These are phyloP conservation scores for Dysphania ambrosioides DNA, from an alignment of 148 eudicot species.

Conservation along the genomic window DNA sequence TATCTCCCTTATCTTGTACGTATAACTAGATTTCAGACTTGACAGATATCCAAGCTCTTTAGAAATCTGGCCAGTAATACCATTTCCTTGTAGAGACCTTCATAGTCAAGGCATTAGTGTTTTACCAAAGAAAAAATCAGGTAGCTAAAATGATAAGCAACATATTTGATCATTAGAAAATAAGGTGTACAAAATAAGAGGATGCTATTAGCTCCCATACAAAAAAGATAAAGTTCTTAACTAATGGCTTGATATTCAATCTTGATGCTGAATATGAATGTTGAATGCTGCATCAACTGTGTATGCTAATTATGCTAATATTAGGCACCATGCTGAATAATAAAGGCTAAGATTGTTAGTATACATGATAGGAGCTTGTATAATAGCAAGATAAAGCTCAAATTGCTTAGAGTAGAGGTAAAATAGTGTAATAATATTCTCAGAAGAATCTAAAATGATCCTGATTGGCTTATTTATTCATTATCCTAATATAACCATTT, in stretches of 20 bases:
- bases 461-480: no score
- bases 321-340: no score
- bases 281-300: no score
- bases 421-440: no score
- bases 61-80: conserved; percentile 73
- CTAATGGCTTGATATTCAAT: neutral
- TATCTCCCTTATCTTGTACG: conserved; percentile 56
- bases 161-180: neutral
- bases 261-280: neutral
- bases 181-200: no score
- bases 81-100: conserved; percentile 75
- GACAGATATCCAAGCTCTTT: conserved; percentile 64
- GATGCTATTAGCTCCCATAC: neutral
- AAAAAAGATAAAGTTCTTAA: neutral
- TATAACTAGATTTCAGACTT: conserved; percentile 58
- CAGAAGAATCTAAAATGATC: no score
- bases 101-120: conserved; percentile 6
- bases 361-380: no score
- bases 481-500: no score
- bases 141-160: neutral
- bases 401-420: no score
- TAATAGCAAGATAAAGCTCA: no score
- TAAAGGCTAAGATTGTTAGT: no score
- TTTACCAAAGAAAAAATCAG: neutral
- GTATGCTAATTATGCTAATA: no score